These are phyloP conservation scores for Aspergillus sp. DNA, from an alignment of 2,329 filamentous ascomycete genomes.

Conservation along the genomic window DNA sequence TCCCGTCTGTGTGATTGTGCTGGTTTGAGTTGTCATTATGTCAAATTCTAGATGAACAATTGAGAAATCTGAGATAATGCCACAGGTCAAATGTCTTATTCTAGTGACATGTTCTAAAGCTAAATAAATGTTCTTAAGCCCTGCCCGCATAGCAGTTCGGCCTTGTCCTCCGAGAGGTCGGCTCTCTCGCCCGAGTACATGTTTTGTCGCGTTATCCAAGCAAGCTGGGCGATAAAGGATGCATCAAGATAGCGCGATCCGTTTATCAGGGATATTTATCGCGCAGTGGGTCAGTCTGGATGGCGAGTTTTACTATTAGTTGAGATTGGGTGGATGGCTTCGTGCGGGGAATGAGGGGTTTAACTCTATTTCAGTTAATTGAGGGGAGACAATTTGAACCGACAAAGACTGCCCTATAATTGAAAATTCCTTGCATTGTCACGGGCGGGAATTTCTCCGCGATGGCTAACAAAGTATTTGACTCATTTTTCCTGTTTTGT, in stretches of 20 bases:
- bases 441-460: too few relatives aligned
- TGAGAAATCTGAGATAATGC: background rate
- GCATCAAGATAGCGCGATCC: background rate
- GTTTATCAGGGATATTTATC: background rate
- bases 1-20: background rate
- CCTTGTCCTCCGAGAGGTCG: background rate
- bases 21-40: background rate
- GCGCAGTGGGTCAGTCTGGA: background rate
- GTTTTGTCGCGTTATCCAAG: background rate
- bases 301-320: background rate
- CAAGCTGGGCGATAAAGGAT: background rate
- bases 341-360: background rate
- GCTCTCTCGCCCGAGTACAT: background rate
- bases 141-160: background rate
- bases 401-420: too few relatives aligned
- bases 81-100: too few relatives aligned
- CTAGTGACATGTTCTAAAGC: too few relatives aligned
- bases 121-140: background rate
- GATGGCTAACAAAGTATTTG: too few relatives aligned
- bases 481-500: too few relatives aligned
- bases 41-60: background rate
- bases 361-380: background rate
- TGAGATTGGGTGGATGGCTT: background rate
- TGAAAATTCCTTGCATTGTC: too few relatives aligned
- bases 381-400: background rate